phyloP scores from a whole-genome alignment of 352 stramenopile species.

The Phytopythium ostracodes region DNA sequence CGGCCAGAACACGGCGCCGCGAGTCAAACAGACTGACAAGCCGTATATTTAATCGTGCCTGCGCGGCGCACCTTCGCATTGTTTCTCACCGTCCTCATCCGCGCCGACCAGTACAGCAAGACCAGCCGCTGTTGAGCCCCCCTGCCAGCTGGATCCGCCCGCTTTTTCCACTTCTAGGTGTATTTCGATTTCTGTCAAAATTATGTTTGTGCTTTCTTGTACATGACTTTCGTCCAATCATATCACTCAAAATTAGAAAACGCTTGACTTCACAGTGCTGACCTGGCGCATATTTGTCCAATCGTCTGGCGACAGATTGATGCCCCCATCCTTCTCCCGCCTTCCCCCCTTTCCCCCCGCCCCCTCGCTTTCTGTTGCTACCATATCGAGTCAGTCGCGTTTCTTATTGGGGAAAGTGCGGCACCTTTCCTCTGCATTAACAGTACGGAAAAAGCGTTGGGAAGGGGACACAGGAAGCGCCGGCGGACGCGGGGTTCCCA shows the following conservation, averaged over 20 bases:
- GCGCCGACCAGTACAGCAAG: background rate
- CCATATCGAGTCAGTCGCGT: background rate
- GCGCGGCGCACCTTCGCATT: background rate
- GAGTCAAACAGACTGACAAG: background rate
- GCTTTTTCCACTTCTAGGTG: background rate
- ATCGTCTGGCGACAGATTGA: background rate
- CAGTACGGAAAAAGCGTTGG: constrained; percentile 1
- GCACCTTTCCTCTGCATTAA: background rate
- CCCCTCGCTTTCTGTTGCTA: constrained; percentile 1
- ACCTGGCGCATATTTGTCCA: background rate
- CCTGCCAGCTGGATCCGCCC: background rate
- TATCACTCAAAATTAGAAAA: background rate
- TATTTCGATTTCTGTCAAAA: background rate
- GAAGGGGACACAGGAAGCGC: background rate
- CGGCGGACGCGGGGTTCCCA: background rate
- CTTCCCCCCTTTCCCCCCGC: constrained; percentile 1
- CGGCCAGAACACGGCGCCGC: background rate
- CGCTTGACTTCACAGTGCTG: background rate
- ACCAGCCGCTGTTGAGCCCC: background rate
- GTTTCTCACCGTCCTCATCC: no score
- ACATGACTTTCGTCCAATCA: background rate
- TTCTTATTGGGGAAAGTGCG: background rate
- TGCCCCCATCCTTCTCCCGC: background rate
- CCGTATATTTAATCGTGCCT: no score
- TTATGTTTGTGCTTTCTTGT: background rate